These are phyloP conservation scores for Alternaria incomplexa DNA, from an alignment of 2,329 filamentous ascomycete genomes.

Conservation along the genomic window DNA sequence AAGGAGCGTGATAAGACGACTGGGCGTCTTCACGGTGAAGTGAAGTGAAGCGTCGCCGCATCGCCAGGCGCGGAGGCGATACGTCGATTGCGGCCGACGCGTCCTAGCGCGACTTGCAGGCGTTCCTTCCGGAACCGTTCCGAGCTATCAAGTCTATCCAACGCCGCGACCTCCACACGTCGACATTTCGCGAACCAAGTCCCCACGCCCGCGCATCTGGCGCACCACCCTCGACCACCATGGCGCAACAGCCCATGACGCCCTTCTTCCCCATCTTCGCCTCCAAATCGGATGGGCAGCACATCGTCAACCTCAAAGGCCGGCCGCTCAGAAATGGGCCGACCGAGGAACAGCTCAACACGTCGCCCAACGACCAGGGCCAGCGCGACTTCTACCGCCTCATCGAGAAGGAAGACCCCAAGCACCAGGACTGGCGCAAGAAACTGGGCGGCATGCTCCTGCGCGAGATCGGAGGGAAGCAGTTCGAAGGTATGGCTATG, in stretches of 20 bases:
- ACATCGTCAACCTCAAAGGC: slow-evolving; percentile 56
- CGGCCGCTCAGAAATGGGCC: slow-evolving; percentile 61
- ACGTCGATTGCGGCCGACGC: slow-evolving; percentile 1
- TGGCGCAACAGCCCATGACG: slow-evolving; percentile 48
- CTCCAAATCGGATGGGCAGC: slow-evolving; percentile 57
- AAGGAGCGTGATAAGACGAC: neutral
- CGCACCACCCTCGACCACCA: slow-evolving; percentile 19
- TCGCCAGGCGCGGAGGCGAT: neutral
- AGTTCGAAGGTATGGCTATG: slow-evolving; percentile 36
- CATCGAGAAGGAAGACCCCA: slow-evolving; percentile 57
- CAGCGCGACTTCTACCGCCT: slow-evolving; percentile 62
- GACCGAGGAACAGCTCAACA: slow-evolving; percentile 58
- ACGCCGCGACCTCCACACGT: neutral
- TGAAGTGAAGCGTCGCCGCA: slow-evolving; percentile 2
- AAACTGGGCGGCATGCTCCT: slow-evolving; percentile 66
- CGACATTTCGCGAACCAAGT: neutral
- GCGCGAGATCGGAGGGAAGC: slow-evolving; percentile 53
- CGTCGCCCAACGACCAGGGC: slow-evolving; percentile 59
- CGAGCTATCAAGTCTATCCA: neutral
- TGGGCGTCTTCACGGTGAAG: slow-evolving; percentile 4
- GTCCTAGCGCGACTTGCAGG: slow-evolving; percentile 7
- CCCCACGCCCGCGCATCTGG: slow-evolving; percentile 3
- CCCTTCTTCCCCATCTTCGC: slow-evolving; percentile 57
- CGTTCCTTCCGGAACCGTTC: neutral
- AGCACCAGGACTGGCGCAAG: slow-evolving; percentile 63